Percentiles rank a stretch among this genome's conserved stretches.
Conservation (phyloP, 2,329 filamentous ascomycete genomes). For the Arthrinium puccinioides region DNA sequence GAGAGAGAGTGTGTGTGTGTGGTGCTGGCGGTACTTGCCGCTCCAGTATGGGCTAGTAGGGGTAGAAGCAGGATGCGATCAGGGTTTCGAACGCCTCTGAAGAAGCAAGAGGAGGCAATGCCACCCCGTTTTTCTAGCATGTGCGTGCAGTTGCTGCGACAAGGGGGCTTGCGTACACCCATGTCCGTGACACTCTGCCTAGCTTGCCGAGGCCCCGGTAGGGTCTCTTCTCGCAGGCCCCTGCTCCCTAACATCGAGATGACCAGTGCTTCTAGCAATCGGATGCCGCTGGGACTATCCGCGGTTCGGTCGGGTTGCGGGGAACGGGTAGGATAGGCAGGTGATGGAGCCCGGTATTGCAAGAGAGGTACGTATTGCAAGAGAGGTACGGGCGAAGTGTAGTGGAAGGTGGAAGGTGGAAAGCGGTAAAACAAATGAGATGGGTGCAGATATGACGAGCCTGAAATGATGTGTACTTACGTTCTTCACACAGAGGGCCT, state of each 20-base stretch:
- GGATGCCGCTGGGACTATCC: no score
- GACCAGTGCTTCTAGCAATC: background rate
- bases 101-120: no score
- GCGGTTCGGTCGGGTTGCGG: no score
- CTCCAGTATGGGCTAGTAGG: no score
- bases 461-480: constrained; percentile 45
- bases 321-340: background rate
- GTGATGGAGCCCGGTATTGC: no score
- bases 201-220: constrained; percentile 1
- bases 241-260: background rate
- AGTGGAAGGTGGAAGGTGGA: constrained; percentile 7
- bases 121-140: background rate
- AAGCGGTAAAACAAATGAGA: constrained; percentile 1
- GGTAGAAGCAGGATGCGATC: no score
- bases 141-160: background rate
- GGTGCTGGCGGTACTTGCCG: no score
- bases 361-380: background rate
- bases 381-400: background rate
- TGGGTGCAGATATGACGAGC: constrained; percentile 4
- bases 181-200: background rate
- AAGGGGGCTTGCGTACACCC: background rate
- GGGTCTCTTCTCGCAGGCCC: background rate
- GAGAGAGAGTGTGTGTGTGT: no score
- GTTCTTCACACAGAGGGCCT: constrained; percentile 95
- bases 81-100: no score